Percentiles rank a stretch among this genome's conserved stretches.
Conservation (phyloP, 2,329 filamentous ascomycete species). For the Aspergillus fumigatus region DNA sequence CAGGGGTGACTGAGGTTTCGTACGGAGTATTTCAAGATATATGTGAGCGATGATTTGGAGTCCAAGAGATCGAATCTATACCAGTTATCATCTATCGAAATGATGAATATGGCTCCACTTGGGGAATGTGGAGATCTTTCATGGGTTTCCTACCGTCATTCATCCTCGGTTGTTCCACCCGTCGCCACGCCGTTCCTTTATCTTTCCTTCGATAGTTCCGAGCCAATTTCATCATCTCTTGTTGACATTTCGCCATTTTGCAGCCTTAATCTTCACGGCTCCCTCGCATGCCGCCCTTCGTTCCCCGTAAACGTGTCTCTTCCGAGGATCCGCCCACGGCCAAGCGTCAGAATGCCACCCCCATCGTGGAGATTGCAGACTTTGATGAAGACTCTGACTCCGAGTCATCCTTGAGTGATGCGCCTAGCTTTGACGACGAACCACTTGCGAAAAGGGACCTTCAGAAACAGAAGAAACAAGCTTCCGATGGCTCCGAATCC, state of each 20-base stretch:
- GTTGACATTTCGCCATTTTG: background rate
- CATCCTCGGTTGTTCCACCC: background rate
- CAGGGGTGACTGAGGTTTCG: background rate
- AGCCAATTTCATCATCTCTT: conserved; percentile 2
- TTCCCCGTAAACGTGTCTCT: conserved; percentile 41
- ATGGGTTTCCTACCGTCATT: background rate
- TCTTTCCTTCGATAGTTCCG: conserved; percentile 10
- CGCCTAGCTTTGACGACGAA: conserved; percentile 45
- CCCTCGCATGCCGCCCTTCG: conserved; percentile 43
- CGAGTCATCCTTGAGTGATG: conserved; percentile 36
- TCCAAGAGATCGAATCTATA: conserved; percentile 1
- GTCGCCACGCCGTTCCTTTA: background rate
- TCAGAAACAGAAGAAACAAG: conserved; percentile 30
- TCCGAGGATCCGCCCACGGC: conserved; percentile 31
- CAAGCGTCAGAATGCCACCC: conserved; percentile 31
- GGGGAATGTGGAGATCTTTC: background rate
- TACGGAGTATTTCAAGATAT: background rate
- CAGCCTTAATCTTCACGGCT: conserved; percentile 1
- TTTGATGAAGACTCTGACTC: conserved; percentile 25
- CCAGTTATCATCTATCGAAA: background rate
- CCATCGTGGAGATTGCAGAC: conserved; percentile 19
- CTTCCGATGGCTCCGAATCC: conserved; percentile 37
- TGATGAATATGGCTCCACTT: background rate
- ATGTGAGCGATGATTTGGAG: background rate
- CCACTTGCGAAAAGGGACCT: conserved; percentile 49